Evolutionary conservation across 2,329 filamentous ascomycete species (phyloP).

Genomic region (Verticillium dahliae): DNA sequence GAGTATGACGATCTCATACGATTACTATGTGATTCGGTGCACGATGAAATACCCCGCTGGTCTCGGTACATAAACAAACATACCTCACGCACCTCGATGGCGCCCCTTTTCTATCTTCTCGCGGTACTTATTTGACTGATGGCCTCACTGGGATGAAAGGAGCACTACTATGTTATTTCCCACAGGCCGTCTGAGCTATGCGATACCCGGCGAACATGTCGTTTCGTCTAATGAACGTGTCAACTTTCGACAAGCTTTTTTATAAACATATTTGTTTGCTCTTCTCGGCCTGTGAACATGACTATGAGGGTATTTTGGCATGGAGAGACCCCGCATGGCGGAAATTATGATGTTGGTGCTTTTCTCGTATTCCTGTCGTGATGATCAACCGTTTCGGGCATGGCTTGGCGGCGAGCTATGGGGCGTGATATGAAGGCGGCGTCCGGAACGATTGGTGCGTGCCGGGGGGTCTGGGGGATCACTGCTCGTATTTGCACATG

Average conservation of each 20-base stretch:
- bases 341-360: background rate
- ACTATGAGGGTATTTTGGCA: background rate
- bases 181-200: background rate
- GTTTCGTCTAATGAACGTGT: background rate
- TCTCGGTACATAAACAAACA: background rate
- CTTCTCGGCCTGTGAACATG: background rate
- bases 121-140: background rate
- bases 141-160: background rate
- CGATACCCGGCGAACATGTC: background rate
- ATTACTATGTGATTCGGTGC: background rate
- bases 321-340: background rate
- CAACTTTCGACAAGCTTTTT: background rate
- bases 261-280: too few relatives aligned
- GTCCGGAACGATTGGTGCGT: background rate
- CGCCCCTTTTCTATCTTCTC: background rate
- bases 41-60: background rate
- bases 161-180: background rate
- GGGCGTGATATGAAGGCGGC: background rate
- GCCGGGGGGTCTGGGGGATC: background rate
- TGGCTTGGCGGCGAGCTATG: background rate
- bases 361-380: background rate
- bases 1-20: background rate
- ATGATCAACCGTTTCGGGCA: background rate
- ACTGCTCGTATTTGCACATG: background rate
- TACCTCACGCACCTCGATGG: background rate